Base-by-base conservation (phyloP, 2,329 filamentous ascomycete genomes). In the Paracoccidioides brasiliensis region DNA sequence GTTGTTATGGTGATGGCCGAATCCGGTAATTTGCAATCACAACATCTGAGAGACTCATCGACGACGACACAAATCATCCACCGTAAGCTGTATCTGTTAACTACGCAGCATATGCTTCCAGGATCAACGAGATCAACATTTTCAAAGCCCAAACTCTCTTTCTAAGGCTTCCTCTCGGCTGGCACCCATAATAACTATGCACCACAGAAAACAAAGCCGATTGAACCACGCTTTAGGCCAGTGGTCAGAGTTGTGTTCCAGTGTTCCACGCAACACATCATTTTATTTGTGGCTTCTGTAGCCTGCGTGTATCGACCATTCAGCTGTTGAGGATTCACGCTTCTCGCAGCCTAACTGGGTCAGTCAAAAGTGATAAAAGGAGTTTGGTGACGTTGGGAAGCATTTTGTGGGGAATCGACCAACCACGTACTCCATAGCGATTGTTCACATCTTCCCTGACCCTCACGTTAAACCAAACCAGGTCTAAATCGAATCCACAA, bases 401-500 rank as follows among this genome's bases (percentile, higher is more conserved):
- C 49, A 9, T 38, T 33, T 50, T 14, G 46, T 32, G 10, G 38
- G 5, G 22, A n/a, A 28, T 32, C 15, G 35, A 42, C 49, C 49
- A 52, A 52, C 49, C 49, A 52, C 28, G 42, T 28, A 33, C 46
- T 35, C 33, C 46, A 22, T 38, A n/a, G 38, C 49, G 35, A 28
- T 52, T 38, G 38, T 42, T 37, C 12, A 12, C 38, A n/a, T n/a
- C 37, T 42, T 33, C 49, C 37, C 33, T 41, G 49, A 37, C 46
- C 46, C 38, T 32, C 49, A 42, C 49, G 22, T 52, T 52, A 52
- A 52, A 52, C 49, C 49, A 15, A 52, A 52, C 33, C 28, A 38
- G 49, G 35, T 41, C 37, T 52, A 38, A 52, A 52, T 52, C 41
- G 49, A 52, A 52, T 37, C 49, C 49, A 52, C 49, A 52, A 15